Evolutionary conservation across 345 rosid genomes (phyloP).

Genomic region (Eucalyptus sp.): DNA sequence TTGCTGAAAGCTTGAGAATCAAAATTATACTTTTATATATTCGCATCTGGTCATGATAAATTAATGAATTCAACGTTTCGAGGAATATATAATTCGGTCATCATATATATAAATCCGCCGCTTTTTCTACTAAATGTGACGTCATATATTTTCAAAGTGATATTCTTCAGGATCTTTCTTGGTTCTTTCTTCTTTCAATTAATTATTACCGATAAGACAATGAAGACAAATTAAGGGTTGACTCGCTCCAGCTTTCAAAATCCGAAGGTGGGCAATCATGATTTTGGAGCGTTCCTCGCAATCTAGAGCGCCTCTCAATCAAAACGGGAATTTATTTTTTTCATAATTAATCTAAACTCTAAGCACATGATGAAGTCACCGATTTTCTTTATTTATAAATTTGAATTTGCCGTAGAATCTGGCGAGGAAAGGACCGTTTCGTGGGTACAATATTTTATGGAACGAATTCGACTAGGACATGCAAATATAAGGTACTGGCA

Average conservation of each 20-base stretch:
- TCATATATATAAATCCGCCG: neutral
- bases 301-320: neutral
- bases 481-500: neutral
- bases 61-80: neutral
- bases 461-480: neutral
- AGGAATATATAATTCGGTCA: neutral
- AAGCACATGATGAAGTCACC: neutral
- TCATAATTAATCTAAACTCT: neutral
- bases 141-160: neutral
- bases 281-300: neutral
- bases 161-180: neutral
- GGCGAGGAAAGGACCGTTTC: neutral
- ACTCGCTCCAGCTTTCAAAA: neutral
- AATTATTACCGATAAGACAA: neutral
- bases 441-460: neutral
- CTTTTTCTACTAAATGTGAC: neutral
- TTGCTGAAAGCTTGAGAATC: neutral
- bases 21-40: neutral
- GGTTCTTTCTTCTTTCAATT: neutral
- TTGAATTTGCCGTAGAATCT: neutral
- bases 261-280: neutral
- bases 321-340: neutral
- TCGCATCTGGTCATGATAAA: neutral
- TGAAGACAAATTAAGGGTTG: neutral
- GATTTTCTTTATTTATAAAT: neutral